Conservation (phyloP, 805 yeast species). For the Candida krabiensis region DNA sequence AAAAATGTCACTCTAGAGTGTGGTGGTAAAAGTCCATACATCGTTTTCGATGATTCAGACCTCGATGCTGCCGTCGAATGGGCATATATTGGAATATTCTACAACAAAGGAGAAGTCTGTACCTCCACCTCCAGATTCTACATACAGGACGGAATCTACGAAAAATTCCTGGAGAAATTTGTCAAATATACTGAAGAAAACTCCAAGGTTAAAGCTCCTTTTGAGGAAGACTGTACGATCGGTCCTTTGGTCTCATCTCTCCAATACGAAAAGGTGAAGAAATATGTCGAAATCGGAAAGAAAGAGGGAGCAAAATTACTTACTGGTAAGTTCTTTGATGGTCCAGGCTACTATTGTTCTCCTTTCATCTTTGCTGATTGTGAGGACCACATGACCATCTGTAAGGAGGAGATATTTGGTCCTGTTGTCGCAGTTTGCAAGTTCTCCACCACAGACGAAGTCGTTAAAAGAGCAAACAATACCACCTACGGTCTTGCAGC, state of each 20-base stretch:
- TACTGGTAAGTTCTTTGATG: constrained; percentile 63
- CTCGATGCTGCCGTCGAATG: constrained; percentile 52
- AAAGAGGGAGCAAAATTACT: constrained; percentile 67
- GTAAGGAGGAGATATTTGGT: constrained; percentile 76
- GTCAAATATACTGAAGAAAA: constrained; percentile 37
- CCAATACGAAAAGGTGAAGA: constrained; percentile 67
- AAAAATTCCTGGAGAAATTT: constrained; percentile 40
- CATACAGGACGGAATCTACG: constrained; percentile 43
- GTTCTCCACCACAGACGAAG: constrained; percentile 66
- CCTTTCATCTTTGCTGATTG: constrained; percentile 77
- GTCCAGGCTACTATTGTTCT: constrained; percentile 64
- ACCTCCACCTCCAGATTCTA: constrained; percentile 47
- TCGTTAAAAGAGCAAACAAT: constrained; percentile 61
- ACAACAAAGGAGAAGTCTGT: constrained; percentile 50
- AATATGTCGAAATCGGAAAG: constrained; percentile 65
- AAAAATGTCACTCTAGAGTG: constrained; percentile 62
- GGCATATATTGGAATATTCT: constrained; percentile 47
- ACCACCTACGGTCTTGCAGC: constrained; percentile 78
- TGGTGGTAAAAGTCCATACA: constrained; percentile 59
- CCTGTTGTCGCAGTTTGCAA: constrained; percentile 73
- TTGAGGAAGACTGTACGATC: constrained; percentile 61
- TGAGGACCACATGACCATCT: constrained; percentile 60
- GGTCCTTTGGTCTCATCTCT: constrained; percentile 73
- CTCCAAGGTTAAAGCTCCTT: constrained; percentile 66
- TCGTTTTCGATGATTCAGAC: constrained; percentile 53